Conservation (phyloP, 352 stramenopile species). For the Phytophthora quininea region DNA sequence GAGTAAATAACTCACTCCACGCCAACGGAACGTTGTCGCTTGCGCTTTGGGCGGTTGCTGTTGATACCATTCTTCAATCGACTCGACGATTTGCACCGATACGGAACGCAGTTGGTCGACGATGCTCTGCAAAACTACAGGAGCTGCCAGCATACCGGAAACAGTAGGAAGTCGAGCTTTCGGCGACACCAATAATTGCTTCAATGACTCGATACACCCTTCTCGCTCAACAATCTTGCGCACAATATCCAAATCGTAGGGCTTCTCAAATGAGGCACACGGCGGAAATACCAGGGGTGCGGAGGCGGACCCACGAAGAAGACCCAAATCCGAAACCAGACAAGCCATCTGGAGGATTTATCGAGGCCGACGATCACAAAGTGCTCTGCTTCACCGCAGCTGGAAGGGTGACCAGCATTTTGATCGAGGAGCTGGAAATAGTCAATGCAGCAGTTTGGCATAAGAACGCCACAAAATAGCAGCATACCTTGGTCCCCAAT, state of each 20-base stretch:
- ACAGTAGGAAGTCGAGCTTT: conserved; percentile 25
- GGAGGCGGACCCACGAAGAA: not conserved
- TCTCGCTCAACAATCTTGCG: conserved; percentile 84
- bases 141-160: conserved; percentile 37
- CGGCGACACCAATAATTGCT: conserved; percentile 51
- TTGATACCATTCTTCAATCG: conserved; percentile 65
- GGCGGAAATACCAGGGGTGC: conserved; percentile 33
- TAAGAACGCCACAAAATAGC: conserved; percentile 8
- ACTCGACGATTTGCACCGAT: conserved; percentile 72
- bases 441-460: not conserved
- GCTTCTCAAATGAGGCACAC: conserved; percentile 44
- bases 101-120: conserved; percentile 67
- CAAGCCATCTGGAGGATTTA: conserved; percentile 13
- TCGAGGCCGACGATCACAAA: too few relatives aligned
- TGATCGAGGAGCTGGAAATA: conserved; percentile 14
- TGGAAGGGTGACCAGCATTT: not conserved
- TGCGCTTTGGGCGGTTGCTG: conserved; percentile 27
- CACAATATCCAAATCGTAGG: conserved; percentile 65
- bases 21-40: conserved; percentile 67
- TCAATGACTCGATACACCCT: conserved; percentile 74
- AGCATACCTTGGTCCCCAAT: not conserved
- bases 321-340: not conserved
- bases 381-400: too few relatives aligned
- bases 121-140: conserved; percentile 68
- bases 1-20: conserved; percentile 75